Conservation (phyloP, 169 alveolate genomes). For the Plasmodium knowlesi region DNA sequence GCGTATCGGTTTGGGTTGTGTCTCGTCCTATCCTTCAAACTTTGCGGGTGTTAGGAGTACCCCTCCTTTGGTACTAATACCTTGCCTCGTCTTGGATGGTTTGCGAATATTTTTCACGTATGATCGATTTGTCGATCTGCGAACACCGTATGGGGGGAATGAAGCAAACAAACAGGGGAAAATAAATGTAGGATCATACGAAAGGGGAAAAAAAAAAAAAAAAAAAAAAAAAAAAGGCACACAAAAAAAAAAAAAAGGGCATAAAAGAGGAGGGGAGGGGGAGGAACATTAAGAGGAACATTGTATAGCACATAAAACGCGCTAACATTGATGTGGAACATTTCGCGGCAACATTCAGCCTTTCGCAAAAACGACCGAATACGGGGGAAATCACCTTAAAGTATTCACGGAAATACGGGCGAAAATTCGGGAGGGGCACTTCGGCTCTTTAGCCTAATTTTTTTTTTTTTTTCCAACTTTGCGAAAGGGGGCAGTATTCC, state of each 20-base stretch:
- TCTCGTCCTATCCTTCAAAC: neutral
- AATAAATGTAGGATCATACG: neutral
- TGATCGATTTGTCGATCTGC: neutral
- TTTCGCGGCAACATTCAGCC: neutral
- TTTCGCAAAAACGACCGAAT: neutral
- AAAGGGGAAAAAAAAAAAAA: neutral
- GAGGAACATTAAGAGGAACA: too few relatives aligned
- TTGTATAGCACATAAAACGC: neutral
- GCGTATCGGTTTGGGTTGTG: neutral
- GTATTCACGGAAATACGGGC: neutral
- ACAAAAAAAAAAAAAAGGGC: neutral
- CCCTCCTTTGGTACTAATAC: neutral
- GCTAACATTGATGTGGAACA: neutral
- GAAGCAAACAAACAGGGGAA: neutral
- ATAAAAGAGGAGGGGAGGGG: neutral
- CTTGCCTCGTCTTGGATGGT: neutral
- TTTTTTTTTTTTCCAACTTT: neutral
- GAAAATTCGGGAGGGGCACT: neutral
- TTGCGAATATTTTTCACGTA: neutral
- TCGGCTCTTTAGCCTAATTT: neutral
- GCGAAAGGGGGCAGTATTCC: neutral
- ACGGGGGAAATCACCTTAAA: neutral
- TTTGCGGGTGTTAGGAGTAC: neutral
- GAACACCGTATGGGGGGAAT: neutral
- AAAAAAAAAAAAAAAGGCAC: neutral